Percentiles rank a stretch among this genome's conserved stretches.
phyloP scores from a whole-genome alignment of 2,329 filamentous ascomycete species.

The Ceratocystis alfenasii region DNA sequence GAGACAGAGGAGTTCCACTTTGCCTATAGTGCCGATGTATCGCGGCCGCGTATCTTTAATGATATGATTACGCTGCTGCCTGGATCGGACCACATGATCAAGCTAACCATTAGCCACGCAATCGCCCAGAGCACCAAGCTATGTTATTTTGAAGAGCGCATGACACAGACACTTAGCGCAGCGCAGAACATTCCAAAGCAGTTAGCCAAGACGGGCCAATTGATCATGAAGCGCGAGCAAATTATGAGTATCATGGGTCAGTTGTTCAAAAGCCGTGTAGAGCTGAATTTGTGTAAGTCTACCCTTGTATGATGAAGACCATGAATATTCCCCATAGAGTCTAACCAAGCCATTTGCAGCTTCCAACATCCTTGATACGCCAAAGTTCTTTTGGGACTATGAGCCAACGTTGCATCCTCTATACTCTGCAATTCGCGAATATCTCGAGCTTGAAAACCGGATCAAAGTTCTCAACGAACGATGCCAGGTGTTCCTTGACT shows the following conservation, averaged over 20 bases:
- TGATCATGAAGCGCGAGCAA: conserved; percentile 84
- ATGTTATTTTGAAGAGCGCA: conserved; percentile 89
- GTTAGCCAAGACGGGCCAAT: conserved; percentile 74
- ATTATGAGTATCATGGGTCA: conserved; percentile 85
- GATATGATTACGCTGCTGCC: conserved; percentile 97
- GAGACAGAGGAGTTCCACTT: conserved; percentile 99
- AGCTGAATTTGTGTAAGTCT: conserved; percentile 87
- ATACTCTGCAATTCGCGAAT: conserved; percentile 88
- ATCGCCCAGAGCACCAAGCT: conserved; percentile 96
- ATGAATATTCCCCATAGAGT: neutral
- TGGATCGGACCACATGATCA: conserved; percentile 93
- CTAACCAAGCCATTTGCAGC: conserved; percentile 39
- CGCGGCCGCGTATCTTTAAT: conserved; percentile 86
- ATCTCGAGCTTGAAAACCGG: conserved; percentile 90
- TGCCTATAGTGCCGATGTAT: conserved; percentile 79
- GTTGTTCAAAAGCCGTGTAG: conserved; percentile 85
- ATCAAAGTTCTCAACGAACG: conserved; percentile 96
- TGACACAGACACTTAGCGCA: conserved; percentile 86
- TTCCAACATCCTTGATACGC: conserved; percentile 89
- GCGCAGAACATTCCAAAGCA: conserved; percentile 86
- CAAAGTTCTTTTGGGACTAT: conserved; percentile 97
- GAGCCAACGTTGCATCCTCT: conserved; percentile 91
- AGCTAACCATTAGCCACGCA: conserved; percentile 91
- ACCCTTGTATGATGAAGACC: neutral
- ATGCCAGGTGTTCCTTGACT: conserved; percentile 88